Base-by-base conservation (phyloP, 148 eudicot species). In the Drosera capensis region DNA sequence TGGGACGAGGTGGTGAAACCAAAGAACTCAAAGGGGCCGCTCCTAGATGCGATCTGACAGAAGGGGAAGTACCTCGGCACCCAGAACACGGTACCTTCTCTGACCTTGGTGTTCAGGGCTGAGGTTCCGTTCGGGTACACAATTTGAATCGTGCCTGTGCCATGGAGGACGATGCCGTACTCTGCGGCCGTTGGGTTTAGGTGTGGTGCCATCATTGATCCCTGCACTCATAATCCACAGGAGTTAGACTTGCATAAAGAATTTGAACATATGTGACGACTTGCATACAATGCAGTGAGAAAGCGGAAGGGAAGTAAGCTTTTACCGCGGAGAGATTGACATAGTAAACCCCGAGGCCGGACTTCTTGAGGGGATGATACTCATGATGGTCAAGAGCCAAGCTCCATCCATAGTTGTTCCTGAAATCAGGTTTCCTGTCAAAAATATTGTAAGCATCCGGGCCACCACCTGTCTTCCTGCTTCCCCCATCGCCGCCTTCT, bases 201-300 rank as follows among this genome's bases (percentile, higher is more conserved):
- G 54, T 84, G 97, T 0, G 97, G 97, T 17, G 94, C 97, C 92
- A 88, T 58, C 94, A 88, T 88, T 0, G 94, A 68, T 39, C 94
- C 94, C 97, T 82, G 30, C 23, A 34, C 14, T n/a, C n/a, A n/a
- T n/a, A n/a, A n/a, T n/a, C n/a, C n/a, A n/a, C n/a, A n/a, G n/a
- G n/a, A n/a, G n/a, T n/a, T n/a, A n/a, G n/a, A n/a, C n/a, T n/a
- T n/a, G n/a, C n/a, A n/a, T n/a, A n/a, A n/a, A n/a, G n/a, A n/a
- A n/a, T n/a, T n/a, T n/a, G n/a, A n/a, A n/a, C n/a, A n/a, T n/a
- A n/a, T n/a, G n/a, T n/a, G n/a, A n/a, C n/a, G n/a, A n/a, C n/a
- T n/a, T n/a, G n/a, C n/a, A n/a, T n/a, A n/a, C n/a, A n/a, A n/a
- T n/a, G n/a, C n/a, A 40, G 43, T 40, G 15, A 7, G 3, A 21